phyloP scores from a whole-genome alignment of 345 rosid genomes.

The Gossypium mustelinum region DNA sequence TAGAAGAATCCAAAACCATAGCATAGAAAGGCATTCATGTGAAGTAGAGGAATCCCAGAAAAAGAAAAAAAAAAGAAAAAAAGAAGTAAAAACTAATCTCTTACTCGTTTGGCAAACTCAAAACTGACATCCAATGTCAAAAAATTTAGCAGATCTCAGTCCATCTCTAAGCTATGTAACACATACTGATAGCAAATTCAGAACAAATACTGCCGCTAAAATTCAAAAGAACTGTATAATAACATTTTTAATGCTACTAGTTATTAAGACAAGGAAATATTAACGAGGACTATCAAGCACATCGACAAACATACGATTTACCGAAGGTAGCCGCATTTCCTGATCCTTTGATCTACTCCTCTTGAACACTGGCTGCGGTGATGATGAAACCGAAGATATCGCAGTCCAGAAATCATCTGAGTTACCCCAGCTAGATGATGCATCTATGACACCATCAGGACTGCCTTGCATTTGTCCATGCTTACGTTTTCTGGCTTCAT shows the following conservation, averaged over 20 bases:
- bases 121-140: not conserved
- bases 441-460: conserved; percentile 54
- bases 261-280: conserved; percentile 26
- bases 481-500: conserved; percentile 46
- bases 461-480: conserved; percentile 33
- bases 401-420: conserved; percentile 60
- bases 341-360: conserved; percentile 62
- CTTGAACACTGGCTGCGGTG: conserved; percentile 46
- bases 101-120: not conserved
- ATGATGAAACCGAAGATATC: conserved; percentile 38
- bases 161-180: conserved; percentile 18
- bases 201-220: conserved; percentile 14
- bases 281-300: conserved; percentile 65
- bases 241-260: conserved; percentile 22
- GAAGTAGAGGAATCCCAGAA: not conserved
- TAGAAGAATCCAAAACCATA: not conserved
- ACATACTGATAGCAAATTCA: conserved; percentile 21
- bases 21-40: not conserved
- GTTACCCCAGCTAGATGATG: conserved; percentile 57
- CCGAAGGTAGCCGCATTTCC: conserved; percentile 58
- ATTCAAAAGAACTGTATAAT: conserved; percentile 19
- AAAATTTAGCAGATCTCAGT: conserved; percentile 1
- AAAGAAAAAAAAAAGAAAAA: no score
- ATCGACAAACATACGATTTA: conserved; percentile 55
- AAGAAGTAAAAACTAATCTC: not conserved